These are phyloP conservation scores for Rhizopus stolonifer DNA, from an alignment of 371 early-diverging fungal genomes.

Conservation along the genomic window DNA sequence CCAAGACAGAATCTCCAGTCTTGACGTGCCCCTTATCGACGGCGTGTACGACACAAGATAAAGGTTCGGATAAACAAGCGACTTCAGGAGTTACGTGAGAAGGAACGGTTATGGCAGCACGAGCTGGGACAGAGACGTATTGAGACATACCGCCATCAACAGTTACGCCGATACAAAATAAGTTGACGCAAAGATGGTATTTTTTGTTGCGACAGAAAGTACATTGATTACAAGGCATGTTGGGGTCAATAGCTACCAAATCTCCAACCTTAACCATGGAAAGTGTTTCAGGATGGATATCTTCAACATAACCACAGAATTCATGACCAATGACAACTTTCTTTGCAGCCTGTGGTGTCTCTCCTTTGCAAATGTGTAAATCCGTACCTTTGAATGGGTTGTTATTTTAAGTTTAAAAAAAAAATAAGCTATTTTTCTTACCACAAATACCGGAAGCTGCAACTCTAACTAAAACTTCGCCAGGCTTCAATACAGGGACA, in stretches of 20 bases:
- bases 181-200: conserved; percentile 48
- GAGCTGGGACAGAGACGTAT: conserved; percentile 49
- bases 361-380: conserved; percentile 57
- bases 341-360: conserved; percentile 54
- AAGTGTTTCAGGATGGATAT: conserved; percentile 43
- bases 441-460: conserved; percentile 62
- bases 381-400: conserved; percentile 41
- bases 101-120: conserved; percentile 43
- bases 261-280: conserved; percentile 33
- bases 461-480: conserved; percentile 49
- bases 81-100: conserved; percentile 41
- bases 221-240: conserved; percentile 54
- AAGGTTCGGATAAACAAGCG: conserved; percentile 56
- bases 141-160: conserved; percentile 59
- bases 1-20: conserved; percentile 43
- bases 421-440: conserved; percentile 8
- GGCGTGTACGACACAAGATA: conserved; percentile 61
- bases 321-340: conserved; percentile 59
- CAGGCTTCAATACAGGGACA: conserved; percentile 41
- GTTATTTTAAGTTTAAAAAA: background rate
- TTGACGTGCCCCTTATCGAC: conserved; percentile 52
- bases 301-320: conserved; percentile 51
- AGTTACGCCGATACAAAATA: conserved; percentile 54
- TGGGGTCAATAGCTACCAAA: conserved; percentile 55
- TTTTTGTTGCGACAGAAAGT: conserved; percentile 51